Evolutionary conservation across 306 rosid species (phyloP).

Genomic region (Vachellia collinsii): DNA sequence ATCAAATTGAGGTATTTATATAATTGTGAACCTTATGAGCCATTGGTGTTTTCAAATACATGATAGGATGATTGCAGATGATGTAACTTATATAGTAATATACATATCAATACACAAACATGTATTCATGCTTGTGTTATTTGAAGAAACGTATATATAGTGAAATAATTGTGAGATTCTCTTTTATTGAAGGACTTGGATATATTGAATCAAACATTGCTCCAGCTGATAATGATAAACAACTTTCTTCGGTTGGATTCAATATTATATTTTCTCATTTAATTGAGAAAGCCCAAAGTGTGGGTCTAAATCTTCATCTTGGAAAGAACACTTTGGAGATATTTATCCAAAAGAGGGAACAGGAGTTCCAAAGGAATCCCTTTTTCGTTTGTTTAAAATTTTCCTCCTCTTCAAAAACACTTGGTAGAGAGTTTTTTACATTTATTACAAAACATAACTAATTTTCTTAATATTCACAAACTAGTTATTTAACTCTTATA

Average conservation of each 20-base stretch:
- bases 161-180: neutral
- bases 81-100: neutral
- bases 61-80: no score
- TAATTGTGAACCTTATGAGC: neutral
- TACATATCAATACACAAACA: no score
- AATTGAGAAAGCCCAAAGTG: neutral
- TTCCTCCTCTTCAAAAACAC: no score
- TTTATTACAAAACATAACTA: no score
- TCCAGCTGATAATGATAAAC: neutral
- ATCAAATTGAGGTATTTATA: neutral
- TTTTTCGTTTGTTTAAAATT: no score
- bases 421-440: no score
- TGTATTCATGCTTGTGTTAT: no score
- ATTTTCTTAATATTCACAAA: no score
- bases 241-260: neutral
- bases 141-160: neutral
- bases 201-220: slow-evolving; percentile 4
- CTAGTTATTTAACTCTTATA: no score
- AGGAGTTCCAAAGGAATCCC: no score
- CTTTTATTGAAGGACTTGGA: neutral
- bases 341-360: neutral
- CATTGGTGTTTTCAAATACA: no score
- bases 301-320: neutral
- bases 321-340: neutral
- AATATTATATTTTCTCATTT: neutral